These are phyloP conservation scores for Psophocarpus tetragonolobus DNA, from an alignment of 306 rosid genomes.

Conservation along the genomic window DNA sequence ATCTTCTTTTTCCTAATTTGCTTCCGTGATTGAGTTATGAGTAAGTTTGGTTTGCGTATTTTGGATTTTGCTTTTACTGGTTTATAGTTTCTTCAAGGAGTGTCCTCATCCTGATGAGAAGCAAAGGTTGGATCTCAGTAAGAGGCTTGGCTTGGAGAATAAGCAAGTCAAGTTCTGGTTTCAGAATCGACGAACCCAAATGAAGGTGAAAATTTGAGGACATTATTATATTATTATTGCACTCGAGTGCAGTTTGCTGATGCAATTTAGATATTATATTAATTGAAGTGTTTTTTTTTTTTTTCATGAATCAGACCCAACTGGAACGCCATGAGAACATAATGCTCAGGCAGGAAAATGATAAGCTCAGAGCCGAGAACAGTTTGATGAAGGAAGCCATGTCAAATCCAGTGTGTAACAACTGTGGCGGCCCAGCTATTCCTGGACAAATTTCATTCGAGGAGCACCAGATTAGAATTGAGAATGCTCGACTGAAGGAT, in stretches of 20 bases:
- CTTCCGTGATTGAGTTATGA: not conserved
- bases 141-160: slow-evolving; percentile 72
- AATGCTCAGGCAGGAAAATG: slow-evolving; percentile 84
- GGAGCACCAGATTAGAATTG: slow-evolving; percentile 88
- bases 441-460: slow-evolving; percentile 87
- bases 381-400: slow-evolving; percentile 85
- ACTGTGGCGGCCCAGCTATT: slow-evolving; percentile 91
- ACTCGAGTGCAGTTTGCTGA: not conserved
- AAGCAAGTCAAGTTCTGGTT: slow-evolving; percentile 99
- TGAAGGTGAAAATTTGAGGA: slow-evolving; percentile 67
- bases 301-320: slow-evolving; percentile 72
- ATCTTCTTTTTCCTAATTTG: not conserved
- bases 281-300: slow-evolving; percentile 15
- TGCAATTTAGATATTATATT: slow-evolving; percentile 4
- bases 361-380: slow-evolving; percentile 91
- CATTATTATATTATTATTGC: not conserved
- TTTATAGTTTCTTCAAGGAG: slow-evolving; percentile 83
- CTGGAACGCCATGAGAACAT: slow-evolving; percentile 90
- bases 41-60: not conserved
- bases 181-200: slow-evolving; percentile 92
- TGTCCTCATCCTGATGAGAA: slow-evolving; percentile 98
- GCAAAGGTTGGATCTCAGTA: slow-evolving; percentile 85
- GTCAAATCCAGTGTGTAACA: slow-evolving; percentile 72
- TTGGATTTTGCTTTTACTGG: slow-evolving; percentile 16
- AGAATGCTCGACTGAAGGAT: slow-evolving; percentile 82